Evolutionary conservation across 2,329 filamentous ascomycete genomes (phyloP).

Genomic region (Trichoderma citrinoviride): DNA sequence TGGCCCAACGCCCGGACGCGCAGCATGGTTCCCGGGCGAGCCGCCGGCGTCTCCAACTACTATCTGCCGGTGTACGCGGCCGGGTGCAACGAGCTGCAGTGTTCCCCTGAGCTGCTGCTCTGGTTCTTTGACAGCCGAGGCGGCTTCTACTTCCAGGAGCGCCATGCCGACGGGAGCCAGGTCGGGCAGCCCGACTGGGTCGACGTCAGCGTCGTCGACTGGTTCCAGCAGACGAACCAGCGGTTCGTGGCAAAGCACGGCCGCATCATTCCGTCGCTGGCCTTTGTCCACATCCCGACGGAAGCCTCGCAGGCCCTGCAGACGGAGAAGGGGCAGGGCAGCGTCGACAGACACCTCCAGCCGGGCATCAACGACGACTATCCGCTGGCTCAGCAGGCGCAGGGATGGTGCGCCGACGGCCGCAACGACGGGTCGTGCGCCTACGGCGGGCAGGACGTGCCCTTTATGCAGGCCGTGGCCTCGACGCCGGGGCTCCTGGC

Average conservation of each 20-base stretch:
- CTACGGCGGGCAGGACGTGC: slow-evolving; percentile 52
- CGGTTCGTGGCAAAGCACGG: slow-evolving; percentile 33
- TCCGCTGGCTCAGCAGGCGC: slow-evolving; percentile 42
- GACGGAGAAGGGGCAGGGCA: slow-evolving; percentile 26
- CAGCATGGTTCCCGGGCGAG: slow-evolving; percentile 38
- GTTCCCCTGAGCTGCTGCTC: slow-evolving; percentile 49
- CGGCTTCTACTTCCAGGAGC: slow-evolving; percentile 49
- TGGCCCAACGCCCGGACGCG: slow-evolving; percentile 41
- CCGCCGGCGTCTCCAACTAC: slow-evolving; percentile 47
- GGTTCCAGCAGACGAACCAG: slow-evolving; percentile 41
- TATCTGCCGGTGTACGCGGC: slow-evolving; percentile 44
- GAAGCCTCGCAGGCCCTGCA: slow-evolving; percentile 44
- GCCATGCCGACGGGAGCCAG: slow-evolving; percentile 30
- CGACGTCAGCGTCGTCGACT: slow-evolving; percentile 42
- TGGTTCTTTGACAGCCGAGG: slow-evolving; percentile 73
- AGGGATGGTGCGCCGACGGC: slow-evolving; percentile 45
- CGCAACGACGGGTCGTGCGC: slow-evolving; percentile 37
- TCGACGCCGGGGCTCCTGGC: slow-evolving; percentile 54
- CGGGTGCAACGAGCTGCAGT: slow-evolving; percentile 34
- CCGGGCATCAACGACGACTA: slow-evolving; percentile 48
- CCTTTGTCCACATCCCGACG: slow-evolving; percentile 50
- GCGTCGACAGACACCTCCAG: slow-evolving; percentile 37
- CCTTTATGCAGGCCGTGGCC: slow-evolving; percentile 62
- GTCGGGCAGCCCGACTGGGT: slow-evolving; percentile 46
- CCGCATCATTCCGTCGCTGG: slow-evolving; percentile 44